Conservation (phyloP, 257 asterid genomes). For the Handroanthus guayacan region DNA sequence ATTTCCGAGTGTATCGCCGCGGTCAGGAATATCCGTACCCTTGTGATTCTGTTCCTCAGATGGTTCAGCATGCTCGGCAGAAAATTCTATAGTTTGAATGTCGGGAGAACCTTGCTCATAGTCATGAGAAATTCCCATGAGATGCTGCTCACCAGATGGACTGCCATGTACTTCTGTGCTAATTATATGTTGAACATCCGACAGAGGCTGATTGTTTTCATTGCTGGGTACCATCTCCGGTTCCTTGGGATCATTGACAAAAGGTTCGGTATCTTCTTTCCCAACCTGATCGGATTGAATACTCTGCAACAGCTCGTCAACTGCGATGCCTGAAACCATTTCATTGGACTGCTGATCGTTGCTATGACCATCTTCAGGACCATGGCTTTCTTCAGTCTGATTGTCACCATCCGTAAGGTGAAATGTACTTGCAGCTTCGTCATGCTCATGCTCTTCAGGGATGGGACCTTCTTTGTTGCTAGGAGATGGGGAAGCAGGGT, state of each 20-base stretch:
- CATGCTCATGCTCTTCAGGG: conserved; percentile 39
- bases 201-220: conserved; percentile 34
- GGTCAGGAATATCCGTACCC: conserved; percentile 22
- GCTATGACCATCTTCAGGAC: conserved; percentile 33
- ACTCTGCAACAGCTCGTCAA: conserved; percentile 21
- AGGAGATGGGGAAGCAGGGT: conserved; percentile 43
- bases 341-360: conserved; percentile 33
- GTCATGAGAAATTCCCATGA: conserved; percentile 22
- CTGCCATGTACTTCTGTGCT: conserved; percentile 19
- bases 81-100: conserved; percentile 34
- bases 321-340: conserved; percentile 33
- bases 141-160: conserved; percentile 32
- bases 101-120: conserved; percentile 24
- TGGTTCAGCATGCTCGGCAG: conserved; percentile 35
- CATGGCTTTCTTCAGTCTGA: conserved; percentile 41
- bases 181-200: conserved; percentile 37
- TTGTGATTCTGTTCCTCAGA: conserved; percentile 32
- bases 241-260: neutral
- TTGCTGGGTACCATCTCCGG: conserved; percentile 3
- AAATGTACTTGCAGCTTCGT: conserved; percentile 39
- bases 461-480: conserved; percentile 37
- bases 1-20: neutral
- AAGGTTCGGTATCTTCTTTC: conserved; percentile 30
- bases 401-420: conserved; percentile 25
- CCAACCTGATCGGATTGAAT: conserved; percentile 37